A percentile compares a stretch with the other conserved stretches of the same genome.
Conservation (phyloP, 1,284 basidiomycete species). For the Puccinia horiana region DNA sequence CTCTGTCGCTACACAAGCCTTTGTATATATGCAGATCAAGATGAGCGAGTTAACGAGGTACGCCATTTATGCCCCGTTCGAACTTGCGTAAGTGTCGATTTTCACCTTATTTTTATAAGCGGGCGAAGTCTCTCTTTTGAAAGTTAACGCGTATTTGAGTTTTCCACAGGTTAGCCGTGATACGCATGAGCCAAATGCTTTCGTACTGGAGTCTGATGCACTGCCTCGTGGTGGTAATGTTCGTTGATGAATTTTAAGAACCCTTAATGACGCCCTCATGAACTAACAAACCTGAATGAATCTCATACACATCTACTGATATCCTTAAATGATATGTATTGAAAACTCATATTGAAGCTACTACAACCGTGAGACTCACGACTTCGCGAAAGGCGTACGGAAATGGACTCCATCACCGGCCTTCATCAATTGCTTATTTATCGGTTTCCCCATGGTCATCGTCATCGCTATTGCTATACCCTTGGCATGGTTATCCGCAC, state of each 20-base stretch:
- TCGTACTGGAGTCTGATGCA: constrained; percentile 17
- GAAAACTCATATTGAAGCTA: not conserved
- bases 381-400: not conserved
- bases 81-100: not conserved
- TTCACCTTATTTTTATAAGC: not conserved
- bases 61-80: not conserved
- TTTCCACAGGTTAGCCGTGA: not conserved
- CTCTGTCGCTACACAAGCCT: not conserved
- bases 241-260: not conserved
- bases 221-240: constrained; percentile 6
- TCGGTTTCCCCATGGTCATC: not conserved
- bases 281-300: not conserved
- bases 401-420: constrained; percentile 12
- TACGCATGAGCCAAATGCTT: constrained; percentile 5
- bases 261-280: not conserved
- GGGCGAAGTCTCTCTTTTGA: not conserved
- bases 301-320: not conserved
- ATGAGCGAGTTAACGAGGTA: not conserved
- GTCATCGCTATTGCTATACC: not conserved
- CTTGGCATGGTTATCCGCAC: not conserved
- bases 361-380: not conserved
- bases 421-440: not conserved
- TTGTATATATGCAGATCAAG: not conserved
- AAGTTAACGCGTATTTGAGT: not conserved
- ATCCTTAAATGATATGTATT: not conserved